Evolutionary conservation across 805 yeast genomes (phyloP).

Genomic region (Torulaspora gathmanii): DNA sequence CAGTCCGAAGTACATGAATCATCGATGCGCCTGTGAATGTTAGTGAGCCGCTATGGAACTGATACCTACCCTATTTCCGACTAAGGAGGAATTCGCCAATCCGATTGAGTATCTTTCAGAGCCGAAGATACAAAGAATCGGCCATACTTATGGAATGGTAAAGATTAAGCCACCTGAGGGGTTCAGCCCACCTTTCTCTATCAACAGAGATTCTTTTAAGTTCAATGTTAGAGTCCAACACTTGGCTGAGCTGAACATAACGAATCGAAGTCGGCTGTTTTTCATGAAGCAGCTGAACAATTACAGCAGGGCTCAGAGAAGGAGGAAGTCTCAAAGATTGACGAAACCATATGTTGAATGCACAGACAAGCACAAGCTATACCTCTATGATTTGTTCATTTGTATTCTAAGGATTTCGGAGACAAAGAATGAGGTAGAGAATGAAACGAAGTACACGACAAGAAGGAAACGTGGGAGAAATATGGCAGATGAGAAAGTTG

Average conservation of each 20-base stretch:
- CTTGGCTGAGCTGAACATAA: slow-evolving; percentile 56
- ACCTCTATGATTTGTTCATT: slow-evolving; percentile 41
- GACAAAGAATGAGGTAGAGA: neutral
- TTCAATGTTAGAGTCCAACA: slow-evolving; percentile 69
- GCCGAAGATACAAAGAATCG: slow-evolving; percentile 41
- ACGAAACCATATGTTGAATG: slow-evolving; percentile 12
- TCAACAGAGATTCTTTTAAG: slow-evolving; percentile 48
- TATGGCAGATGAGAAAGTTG: slow-evolving; percentile 9
- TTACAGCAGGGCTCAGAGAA: slow-evolving; percentile 37
- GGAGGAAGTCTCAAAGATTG: slow-evolving; percentile 8
- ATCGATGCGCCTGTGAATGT: neutral
- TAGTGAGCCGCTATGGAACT: slow-evolving; percentile 16
- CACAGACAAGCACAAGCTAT: slow-evolving; percentile 18
- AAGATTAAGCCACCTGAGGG: slow-evolving; percentile 60
- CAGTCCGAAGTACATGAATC: neutral
- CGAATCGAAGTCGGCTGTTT: slow-evolving; percentile 57
- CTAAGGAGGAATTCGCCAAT: slow-evolving; percentile 51
- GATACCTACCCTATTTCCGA: slow-evolving; percentile 55
- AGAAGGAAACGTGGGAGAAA: slow-evolving; percentile 10
- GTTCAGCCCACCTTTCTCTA: slow-evolving; percentile 50
- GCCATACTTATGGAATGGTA: slow-evolving; percentile 64
- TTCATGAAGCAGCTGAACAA: slow-evolving; percentile 60
- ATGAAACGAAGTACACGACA: neutral
- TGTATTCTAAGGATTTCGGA: slow-evolving; percentile 28
- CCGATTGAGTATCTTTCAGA: slow-evolving; percentile 64